A percentile compares a stretch with the other conserved stretches of the same genome.
These are phyloP conservation scores for Hyaloscypha bicolor DNA, from an alignment of 495 filamentous ascomycete genomes.

Conservation along the genomic window DNA sequence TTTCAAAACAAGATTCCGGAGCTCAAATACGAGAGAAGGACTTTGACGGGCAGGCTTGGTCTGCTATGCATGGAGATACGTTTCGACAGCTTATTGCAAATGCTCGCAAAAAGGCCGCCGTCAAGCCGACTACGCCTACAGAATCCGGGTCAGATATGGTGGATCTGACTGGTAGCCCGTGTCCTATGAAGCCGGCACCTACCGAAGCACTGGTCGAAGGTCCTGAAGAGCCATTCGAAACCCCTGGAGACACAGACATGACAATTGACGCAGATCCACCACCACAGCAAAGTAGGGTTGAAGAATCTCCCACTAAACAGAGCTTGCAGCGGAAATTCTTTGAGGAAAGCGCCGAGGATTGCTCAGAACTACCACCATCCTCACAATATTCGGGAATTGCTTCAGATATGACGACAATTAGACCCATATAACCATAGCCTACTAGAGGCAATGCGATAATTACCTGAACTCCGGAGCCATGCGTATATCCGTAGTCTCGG, in stretches of 20 bases:
- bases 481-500: not conserved
- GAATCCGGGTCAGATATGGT: not conserved
- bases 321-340: not conserved
- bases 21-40: conserved; percentile 57
- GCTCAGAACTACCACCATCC: not conserved
- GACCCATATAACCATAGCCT: conserved; percentile 10
- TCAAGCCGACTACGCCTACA: conserved; percentile 4
- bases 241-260: not conserved
- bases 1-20: conserved; percentile 18
- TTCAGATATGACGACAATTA: conserved; percentile 20
- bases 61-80: conserved; percentile 65
- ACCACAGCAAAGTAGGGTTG: not conserved
- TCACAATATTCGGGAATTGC: conserved; percentile 1
- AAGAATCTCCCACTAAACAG: not conserved
- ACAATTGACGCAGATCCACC: not conserved
- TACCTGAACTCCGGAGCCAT: not conserved
- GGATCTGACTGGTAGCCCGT: not conserved
- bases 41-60: conserved; percentile 81
- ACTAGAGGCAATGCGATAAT: not conserved
- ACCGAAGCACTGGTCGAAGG: too few relatives aligned
- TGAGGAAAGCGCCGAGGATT: not conserved
- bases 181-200: not conserved
- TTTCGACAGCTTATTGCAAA: conserved; percentile 77
- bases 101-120: conserved; percentile 50
- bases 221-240: not conserved